Conservation (phyloP, 306 rosid species). For the Ammopiptanthus mongolicus region DNA sequence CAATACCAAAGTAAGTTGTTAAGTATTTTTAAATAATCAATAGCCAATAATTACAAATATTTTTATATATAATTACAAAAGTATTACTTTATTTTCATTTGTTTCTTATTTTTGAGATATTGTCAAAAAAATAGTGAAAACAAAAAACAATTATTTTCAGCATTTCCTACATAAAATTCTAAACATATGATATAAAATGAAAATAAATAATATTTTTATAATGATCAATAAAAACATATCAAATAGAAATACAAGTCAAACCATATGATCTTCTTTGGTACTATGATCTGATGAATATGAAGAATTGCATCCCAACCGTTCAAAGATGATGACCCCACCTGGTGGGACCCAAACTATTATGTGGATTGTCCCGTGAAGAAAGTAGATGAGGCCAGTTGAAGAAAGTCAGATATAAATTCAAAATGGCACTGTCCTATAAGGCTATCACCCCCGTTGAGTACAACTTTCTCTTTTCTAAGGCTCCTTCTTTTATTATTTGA, state of each 20-base stretch:
- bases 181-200: too few relatives aligned
- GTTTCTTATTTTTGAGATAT: too few relatives aligned
- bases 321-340: not conserved
- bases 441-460: slow-evolving; percentile 22
- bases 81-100: too few relatives aligned
- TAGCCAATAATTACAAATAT: too few relatives aligned
- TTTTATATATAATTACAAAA: too few relatives aligned
- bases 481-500: slow-evolving; percentile 48
- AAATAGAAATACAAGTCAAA: not conserved
- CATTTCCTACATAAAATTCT: too few relatives aligned
- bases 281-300: not conserved
- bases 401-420: slow-evolving; percentile 35
- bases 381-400: not conserved
- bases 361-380: slow-evolving; percentile 35
- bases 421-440: slow-evolving; percentile 34
- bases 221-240: too few relatives aligned
- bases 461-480: slow-evolving; percentile 30
- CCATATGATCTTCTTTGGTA: slow-evolving; percentile 3
- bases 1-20: too few relatives aligned
- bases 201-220: too few relatives aligned
- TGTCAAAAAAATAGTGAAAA: too few relatives aligned
- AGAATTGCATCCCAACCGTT: slow-evolving; percentile 34
- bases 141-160: too few relatives aligned
- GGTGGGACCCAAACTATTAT: slow-evolving; percentile 35
- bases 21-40: too few relatives aligned